Percentiles rank a stretch among this genome's conserved stretches.
Conservation (phyloP, 192 early-diverging fungal genomes). For the Podila clonocystis region DNA sequence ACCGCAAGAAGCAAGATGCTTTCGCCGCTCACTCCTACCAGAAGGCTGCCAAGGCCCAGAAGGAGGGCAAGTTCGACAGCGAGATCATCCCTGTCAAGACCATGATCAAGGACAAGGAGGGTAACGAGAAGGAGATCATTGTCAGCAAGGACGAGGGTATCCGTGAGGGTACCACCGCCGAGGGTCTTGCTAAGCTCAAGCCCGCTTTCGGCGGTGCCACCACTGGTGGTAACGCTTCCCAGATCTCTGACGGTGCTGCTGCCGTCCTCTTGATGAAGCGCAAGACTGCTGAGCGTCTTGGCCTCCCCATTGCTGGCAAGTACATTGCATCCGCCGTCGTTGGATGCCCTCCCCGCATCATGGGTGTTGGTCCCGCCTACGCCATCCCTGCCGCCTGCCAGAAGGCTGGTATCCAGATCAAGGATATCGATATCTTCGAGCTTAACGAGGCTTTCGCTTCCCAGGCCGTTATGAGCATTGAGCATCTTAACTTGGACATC, state of each 20-base stretch:
- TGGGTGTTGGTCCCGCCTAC: slow-evolving; percentile 97
- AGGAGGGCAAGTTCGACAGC: slow-evolving; percentile 88
- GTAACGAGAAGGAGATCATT: slow-evolving; percentile 74
- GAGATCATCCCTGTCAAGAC: slow-evolving; percentile 91
- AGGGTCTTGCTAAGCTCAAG: slow-evolving; percentile 82
- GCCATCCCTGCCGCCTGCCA: slow-evolving; percentile 91
- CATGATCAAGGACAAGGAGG: slow-evolving; percentile 81
- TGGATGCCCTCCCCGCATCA: slow-evolving; percentile 92
- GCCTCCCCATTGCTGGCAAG: slow-evolving; percentile 87
- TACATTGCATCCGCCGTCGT: slow-evolving; percentile 88
- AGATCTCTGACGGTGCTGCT: slow-evolving; percentile 98
- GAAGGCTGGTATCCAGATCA: slow-evolving; percentile 77
- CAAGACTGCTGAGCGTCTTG: slow-evolving; percentile 86
- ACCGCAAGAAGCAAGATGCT: slow-evolving; percentile 90
- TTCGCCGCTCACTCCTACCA: slow-evolving; percentile 89
- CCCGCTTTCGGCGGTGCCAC: slow-evolving; percentile 93
- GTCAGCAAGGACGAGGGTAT: slow-evolving; percentile 94
- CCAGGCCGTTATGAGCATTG: slow-evolving; percentile 91
- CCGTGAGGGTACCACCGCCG: slow-evolving; percentile 81
- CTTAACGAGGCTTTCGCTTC: slow-evolving; percentile 99
- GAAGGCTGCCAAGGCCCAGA: slow-evolving; percentile 87
- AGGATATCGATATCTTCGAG: slow-evolving; percentile 90
- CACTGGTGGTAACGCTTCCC: slow-evolving; percentile 96
- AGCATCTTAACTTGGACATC: slow-evolving; percentile 86
- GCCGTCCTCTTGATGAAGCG: slow-evolving; percentile 96